These are phyloP conservation scores for Botrytis cinerea DNA, from an alignment of 2,329 filamentous ascomycete genomes.

Conservation along the genomic window DNA sequence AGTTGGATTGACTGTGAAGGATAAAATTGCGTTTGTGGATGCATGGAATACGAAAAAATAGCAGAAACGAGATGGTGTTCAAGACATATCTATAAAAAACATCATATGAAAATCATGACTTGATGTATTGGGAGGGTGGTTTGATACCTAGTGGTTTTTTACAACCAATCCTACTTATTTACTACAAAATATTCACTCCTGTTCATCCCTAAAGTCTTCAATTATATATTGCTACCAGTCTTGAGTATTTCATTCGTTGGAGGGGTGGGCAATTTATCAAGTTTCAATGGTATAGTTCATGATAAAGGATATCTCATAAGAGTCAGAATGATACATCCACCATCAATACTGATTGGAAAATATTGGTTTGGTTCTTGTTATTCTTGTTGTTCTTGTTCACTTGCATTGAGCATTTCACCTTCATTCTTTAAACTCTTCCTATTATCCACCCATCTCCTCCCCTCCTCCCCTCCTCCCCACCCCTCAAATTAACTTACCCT, in stretches of 20 bases:
- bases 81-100: background rate
- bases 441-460: background rate
- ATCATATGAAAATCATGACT: constrained; percentile 2
- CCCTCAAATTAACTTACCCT: background rate
- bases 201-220: background rate
- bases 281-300: background rate
- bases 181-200: background rate
- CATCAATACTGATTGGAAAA: background rate
- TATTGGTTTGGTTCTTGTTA: background rate
- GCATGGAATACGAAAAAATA: constrained; percentile 58
- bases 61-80: constrained; percentile 12
- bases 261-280: background rate
- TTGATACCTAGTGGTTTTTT: background rate
- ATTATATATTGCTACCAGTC: background rate
- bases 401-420: background rate
- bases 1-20: constrained; percentile 77
- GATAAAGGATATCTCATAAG: background rate
- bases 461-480: background rate
- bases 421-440: background rate
- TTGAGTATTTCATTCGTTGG: background rate
- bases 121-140: background rate
- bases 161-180: background rate
- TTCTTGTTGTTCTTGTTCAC: background rate
- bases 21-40: constrained; percentile 81
- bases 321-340: background rate